phyloP scores from a whole-genome alignment of 495 filamentous ascomycete species.

The Neurospora discreta region DNA sequence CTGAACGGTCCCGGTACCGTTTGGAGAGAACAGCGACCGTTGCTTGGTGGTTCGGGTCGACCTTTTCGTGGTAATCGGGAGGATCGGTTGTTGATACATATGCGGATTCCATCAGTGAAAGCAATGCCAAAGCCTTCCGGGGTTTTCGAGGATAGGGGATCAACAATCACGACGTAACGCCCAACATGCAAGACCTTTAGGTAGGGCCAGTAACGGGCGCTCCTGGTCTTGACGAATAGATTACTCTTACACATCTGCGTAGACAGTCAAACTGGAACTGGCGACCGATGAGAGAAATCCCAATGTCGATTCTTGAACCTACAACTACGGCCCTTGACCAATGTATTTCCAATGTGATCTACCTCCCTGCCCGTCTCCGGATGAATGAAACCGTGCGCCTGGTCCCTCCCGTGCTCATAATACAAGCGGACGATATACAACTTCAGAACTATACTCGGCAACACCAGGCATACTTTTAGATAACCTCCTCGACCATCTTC shows the following conservation, averaged over 20 bases:
- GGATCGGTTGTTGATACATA: not conserved
- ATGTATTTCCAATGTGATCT: not conserved
- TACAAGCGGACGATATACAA: not conserved
- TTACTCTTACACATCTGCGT: not conserved
- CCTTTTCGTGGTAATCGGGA: not conserved
- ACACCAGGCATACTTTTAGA: constrained; percentile 2
- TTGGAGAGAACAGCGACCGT: not conserved
- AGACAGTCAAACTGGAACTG: not conserved
- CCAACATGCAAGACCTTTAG: not conserved
- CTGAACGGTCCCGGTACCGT: not conserved
- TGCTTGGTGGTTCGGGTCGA: not conserved
- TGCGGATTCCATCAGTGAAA: not conserved
- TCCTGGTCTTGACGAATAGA: not conserved
- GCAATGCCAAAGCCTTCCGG: not conserved
- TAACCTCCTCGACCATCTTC: constrained; percentile 37
- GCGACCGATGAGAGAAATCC: not conserved
- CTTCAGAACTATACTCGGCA: not conserved
- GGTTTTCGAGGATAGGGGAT: not conserved
- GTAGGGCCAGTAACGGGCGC: not conserved
- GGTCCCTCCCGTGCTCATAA: not conserved
- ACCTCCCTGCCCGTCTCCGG: not conserved
- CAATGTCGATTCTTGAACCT: not conserved
- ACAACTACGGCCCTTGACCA: not conserved
- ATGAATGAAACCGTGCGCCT: not conserved
- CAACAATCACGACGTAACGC: not conserved